phyloP scores from a whole-genome alignment of 495 filamentous ascomycete species.

The Penicillium atrosanguineum region DNA sequence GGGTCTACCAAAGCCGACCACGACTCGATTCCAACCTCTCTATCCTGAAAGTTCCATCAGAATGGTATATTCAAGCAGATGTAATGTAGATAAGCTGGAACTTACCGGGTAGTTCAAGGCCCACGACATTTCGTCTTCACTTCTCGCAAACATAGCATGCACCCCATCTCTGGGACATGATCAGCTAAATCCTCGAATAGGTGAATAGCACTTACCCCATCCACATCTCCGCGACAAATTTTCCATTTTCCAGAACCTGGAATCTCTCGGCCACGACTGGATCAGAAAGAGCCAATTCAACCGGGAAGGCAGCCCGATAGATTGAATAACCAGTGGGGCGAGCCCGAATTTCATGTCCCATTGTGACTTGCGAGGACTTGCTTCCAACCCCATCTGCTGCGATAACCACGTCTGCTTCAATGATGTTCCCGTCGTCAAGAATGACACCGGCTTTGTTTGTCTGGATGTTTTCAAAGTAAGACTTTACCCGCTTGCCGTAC shows the following conservation, averaged over 20 bases:
- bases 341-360: slow-evolving; percentile 12
- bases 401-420: slow-evolving; percentile 54
- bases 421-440: slow-evolving; percentile 40
- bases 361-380: slow-evolving; percentile 45
- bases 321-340: slow-evolving; percentile 12
- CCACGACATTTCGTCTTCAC: slow-evolving; percentile 3
- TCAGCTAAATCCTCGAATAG: too few species aligned
- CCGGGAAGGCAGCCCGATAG: slow-evolving; percentile 11
- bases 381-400: slow-evolving; percentile 57
- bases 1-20: slow-evolving; percentile 4
- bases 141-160: slow-evolving; percentile 1
- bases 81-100: not conserved
- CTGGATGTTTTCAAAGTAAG: slow-evolving; percentile 47
- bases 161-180: not conserved
- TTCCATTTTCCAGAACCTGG: slow-evolving; percentile 2
- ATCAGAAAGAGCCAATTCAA: slow-evolving; percentile 5
- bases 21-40: not conserved
- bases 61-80: not conserved
- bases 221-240: slow-evolving; percentile 9
- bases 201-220: slow-evolving; percentile 1
- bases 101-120: slow-evolving; percentile 6
- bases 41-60: not conserved
- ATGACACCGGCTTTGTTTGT: slow-evolving; percentile 40
- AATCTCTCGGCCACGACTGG: slow-evolving; percentile 7
- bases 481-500: slow-evolving; percentile 47